A percentile compares a stretch with the other conserved stretches of the same genome.
Conservation (phyloP, 148 eudicot genomes). For the Polygonum aviculare region DNA sequence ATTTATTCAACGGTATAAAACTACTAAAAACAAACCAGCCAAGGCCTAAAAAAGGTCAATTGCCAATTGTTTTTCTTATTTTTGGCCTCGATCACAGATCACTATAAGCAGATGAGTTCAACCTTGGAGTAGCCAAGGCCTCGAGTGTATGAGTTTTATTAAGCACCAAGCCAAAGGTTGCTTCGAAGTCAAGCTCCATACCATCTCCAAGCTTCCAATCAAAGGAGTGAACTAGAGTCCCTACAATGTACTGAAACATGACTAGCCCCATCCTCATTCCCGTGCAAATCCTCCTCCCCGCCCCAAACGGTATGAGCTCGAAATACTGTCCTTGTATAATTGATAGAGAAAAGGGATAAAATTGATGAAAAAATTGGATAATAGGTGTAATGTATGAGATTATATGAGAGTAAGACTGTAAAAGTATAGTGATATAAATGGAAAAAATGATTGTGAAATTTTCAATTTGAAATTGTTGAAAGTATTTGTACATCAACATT, state of each 20-base stretch:
- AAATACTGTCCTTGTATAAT: constrained; percentile 19
- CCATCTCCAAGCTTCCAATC: constrained; percentile 26
- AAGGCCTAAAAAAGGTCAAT: too few relatives aligned
- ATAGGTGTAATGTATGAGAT: too few relatives aligned
- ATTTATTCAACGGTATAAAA: too few relatives aligned
- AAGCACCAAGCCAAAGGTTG: constrained; percentile 25
- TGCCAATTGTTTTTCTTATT: too few relatives aligned
- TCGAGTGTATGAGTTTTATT: constrained; percentile 16
- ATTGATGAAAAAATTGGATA: too few relatives aligned
- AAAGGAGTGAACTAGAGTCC: constrained; percentile 27
- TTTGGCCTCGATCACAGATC: neutral
- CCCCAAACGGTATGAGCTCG: constrained; percentile 33
- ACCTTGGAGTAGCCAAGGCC: constrained; percentile 13
- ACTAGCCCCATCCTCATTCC: constrained; percentile 29
- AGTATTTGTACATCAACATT: too few relatives aligned
- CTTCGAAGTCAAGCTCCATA: constrained; percentile 23
- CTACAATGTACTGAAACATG: constrained; percentile 26
- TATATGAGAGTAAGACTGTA: too few relatives aligned
- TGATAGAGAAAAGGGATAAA: too few relatives aligned
- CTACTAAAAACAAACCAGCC: too few relatives aligned
- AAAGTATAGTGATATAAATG: too few relatives aligned
- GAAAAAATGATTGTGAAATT: too few relatives aligned
- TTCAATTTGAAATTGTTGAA: too few relatives aligned
- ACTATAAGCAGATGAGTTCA: constrained; percentile 9
- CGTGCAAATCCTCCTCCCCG: constrained; percentile 36